phyloP scores from a whole-genome alignment of 371 early-diverging fungal genomes.

The Mucor plumbeus region DNA sequence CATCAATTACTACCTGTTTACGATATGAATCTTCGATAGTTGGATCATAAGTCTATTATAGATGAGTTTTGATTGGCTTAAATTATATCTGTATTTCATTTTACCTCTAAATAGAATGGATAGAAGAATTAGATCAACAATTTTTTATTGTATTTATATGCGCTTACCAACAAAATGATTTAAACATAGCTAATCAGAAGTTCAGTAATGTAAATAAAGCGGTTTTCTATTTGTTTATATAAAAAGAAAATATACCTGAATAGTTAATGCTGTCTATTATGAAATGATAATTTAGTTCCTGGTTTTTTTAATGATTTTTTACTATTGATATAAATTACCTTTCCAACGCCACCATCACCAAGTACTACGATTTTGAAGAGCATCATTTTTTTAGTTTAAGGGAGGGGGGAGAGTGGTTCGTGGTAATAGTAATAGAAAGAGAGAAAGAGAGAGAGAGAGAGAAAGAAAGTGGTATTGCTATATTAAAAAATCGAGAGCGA shows the following conservation, averaged over 20 bases:
- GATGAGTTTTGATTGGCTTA: neutral
- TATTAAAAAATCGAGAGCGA: constrained; percentile 1
- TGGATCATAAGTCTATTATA: constrained; percentile 82
- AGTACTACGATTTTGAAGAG: constrained; percentile 30
- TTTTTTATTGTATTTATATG: neutral
- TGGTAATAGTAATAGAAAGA: neutral
- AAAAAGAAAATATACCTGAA: constrained; percentile 42
- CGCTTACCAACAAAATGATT: constrained; percentile 74
- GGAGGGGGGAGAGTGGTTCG: neutral
- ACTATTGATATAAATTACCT: constrained; percentile 7
- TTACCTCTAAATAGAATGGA: constrained; percentile 31
- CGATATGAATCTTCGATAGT: constrained; percentile 94
- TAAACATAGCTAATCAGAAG: constrained; percentile 68
- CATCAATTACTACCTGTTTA: constrained; percentile 92
- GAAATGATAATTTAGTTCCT: neutral
- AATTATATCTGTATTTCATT: neutral
- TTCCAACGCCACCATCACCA: constrained; percentile 34
- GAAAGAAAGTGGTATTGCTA: neutral
- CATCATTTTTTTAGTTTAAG: constrained; percentile 18
- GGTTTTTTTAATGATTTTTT: neutral
- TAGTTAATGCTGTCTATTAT: constrained; percentile 64
- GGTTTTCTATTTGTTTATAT: constrained; percentile 27
- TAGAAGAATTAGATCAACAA: constrained; percentile 3
- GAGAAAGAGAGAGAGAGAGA: constrained; percentile 5
- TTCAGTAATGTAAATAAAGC: neutral